phyloP scores from a whole-genome alignment of 352 stramenopile genomes.

The Phytophthora melonis region DNA sequence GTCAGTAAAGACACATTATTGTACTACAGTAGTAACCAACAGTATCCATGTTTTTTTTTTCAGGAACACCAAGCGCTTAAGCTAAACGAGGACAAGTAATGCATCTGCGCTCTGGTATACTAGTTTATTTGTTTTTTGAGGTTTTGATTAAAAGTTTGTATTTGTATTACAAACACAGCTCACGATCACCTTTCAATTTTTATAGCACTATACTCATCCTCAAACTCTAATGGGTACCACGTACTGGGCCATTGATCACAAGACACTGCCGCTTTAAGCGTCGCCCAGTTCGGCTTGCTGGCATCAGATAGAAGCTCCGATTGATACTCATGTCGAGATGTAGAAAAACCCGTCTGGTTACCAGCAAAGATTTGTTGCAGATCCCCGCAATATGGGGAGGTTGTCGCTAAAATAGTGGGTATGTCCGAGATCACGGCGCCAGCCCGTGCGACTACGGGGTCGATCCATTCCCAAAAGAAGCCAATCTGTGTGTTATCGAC shows the following conservation, averaged over 20 bases:
- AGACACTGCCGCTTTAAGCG: neutral
- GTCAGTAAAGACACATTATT: too few relatives aligned
- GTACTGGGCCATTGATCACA: conserved; percentile 4
- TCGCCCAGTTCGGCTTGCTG: conserved; percentile 3
- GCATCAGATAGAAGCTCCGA: conserved; percentile 2
- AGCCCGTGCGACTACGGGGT: conserved; percentile 2
- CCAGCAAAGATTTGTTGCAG: conserved; percentile 8
- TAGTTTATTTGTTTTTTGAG: too few relatives aligned
- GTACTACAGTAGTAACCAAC: too few relatives aligned
- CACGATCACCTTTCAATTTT: neutral
- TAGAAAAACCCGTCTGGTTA: neutral
- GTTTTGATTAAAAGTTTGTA: too few relatives aligned
- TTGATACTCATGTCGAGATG: neutral
- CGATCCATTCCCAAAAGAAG: conserved; percentile 21
- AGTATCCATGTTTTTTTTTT: too few relatives aligned
- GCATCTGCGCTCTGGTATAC: neutral
- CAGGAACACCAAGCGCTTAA: neutral
- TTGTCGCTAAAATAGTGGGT: conserved; percentile 15
- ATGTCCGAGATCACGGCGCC: neutral
- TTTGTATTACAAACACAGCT: too few relatives aligned
- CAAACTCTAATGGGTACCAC: neutral
- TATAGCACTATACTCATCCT: neutral
- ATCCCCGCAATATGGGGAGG: conserved; percentile 17
- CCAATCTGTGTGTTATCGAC: conserved; percentile 22
- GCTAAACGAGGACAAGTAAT: neutral